phyloP scores from a whole-genome alignment of 768 basidiomycete genomes.

The Tulasnella sp. region DNA sequence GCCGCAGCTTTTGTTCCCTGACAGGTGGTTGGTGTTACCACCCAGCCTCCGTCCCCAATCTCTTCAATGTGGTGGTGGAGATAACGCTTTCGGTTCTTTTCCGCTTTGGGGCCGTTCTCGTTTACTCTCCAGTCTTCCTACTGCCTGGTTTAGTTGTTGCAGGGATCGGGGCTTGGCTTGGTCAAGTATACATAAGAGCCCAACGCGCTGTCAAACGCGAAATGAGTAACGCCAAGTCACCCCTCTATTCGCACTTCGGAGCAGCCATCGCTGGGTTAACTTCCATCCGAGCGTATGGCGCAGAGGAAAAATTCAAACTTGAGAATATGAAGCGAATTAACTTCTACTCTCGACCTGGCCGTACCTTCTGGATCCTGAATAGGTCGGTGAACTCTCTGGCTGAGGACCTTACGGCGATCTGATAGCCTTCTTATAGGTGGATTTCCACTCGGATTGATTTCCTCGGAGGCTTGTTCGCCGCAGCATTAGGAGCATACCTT shows the following conservation, averaged over 20 bases:
- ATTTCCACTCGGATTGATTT: conserved; percentile 55
- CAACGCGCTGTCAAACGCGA: conserved; percentile 43
- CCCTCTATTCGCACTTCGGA: too few relatives aligned
- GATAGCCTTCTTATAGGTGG: conserved; percentile 42
- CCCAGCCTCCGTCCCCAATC: neutral
- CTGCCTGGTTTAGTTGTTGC: conserved; percentile 31
- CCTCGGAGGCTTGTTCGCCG: conserved; percentile 55
- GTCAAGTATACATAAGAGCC: conserved; percentile 42
- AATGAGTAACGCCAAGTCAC: conserved; percentile 41
- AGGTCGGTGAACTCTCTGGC: conserved; percentile 36
- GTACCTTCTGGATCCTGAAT: conserved; percentile 53
- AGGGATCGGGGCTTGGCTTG: conserved; percentile 37
- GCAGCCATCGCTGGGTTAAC: conserved; percentile 38
- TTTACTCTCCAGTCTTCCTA: conserved; percentile 33
- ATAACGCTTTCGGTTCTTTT: conserved; percentile 31
- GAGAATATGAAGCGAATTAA: conserved; percentile 42
- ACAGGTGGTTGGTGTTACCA: neutral
- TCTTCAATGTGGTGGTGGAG: conserved; percentile 18
- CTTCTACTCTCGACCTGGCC: too few relatives aligned
- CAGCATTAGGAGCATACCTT: conserved; percentile 56
- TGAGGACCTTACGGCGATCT: neutral
- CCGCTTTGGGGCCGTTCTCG: conserved; percentile 32
- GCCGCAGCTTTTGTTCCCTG: neutral
- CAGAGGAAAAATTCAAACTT: conserved; percentile 37
- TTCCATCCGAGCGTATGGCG: conserved; percentile 42